These are phyloP conservation scores for Aureobasidium mangrovei DNA, from an alignment of 2,329 filamentous ascomycete species.

Conservation along the genomic window DNA sequence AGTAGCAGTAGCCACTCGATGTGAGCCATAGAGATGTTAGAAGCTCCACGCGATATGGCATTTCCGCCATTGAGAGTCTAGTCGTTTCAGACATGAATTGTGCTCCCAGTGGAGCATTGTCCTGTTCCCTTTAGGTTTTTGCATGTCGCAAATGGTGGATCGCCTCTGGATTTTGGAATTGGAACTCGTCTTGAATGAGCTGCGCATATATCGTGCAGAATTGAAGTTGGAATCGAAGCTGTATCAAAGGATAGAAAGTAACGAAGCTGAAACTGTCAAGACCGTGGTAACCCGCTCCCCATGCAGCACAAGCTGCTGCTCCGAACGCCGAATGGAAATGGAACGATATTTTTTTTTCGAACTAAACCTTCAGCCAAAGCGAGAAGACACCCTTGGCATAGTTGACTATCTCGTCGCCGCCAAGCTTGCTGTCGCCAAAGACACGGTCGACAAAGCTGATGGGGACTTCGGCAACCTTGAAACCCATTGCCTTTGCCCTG, in stretches of 20 bases:
- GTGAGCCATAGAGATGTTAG: no score
- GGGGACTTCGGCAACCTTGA: constrained; percentile 85
- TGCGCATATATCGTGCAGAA: neutral
- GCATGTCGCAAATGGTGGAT: no score
- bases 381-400: constrained; percentile 63
- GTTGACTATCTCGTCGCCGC: constrained; percentile 90
- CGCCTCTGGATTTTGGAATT: no score
- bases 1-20: no score
- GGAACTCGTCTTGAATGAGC: no score
- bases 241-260: neutral
- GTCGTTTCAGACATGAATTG: no score
- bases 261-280: constrained; percentile 1
- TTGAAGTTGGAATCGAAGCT: neutral
- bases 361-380: constrained; percentile 42
- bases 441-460: constrained; percentile 93
- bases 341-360: neutral
- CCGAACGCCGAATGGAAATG: constrained; percentile 4
- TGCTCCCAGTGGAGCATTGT: no score
- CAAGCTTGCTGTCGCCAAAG: constrained; percentile 92
- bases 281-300: neutral
- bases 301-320: neutral
- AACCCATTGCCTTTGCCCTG: constrained; percentile 90
- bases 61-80: no score
- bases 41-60: no score
- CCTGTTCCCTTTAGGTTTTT: no score